Base-by-base conservation (phyloP, 2,329 filamentous ascomycete species). In the Fusarium sp. region DNA sequence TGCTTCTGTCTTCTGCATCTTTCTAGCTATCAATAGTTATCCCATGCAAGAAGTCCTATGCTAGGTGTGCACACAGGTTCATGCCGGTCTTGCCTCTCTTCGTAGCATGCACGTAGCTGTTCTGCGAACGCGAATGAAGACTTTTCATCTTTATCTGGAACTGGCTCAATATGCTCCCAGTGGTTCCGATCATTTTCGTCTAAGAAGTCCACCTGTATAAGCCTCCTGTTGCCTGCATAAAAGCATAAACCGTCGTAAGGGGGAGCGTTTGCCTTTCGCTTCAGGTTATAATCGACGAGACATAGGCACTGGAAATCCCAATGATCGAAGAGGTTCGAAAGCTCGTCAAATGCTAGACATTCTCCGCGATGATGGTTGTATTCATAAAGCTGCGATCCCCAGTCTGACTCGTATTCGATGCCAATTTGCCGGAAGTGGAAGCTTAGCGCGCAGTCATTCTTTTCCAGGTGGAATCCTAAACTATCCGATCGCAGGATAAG, bases 201-300 rank as follows among this genome's bases (percentile, higher is more conserved):
- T 0, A 1, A 11, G n/a, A 42, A 14, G 17, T 28, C 30, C 5
- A 58, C 41, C 3, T 2, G 0, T 1, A 58, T 20, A 11, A 47
- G 34, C 41, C 22, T 58, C 17, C 41, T 47, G 18, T 47, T 24
- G 7, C 15, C 20, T 13, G 41, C 41, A n/a, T 47, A 18, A 8
- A 47, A 47, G n/a, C 14, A 4, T 2, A 11, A 10, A 6, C 18
- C 12, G 3, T 24, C 13, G 30, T 8, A 32, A 18, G n/a, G 17
- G n/a, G 18, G 41, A n/a, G 41, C 8, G 8, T 36, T 17, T 22
- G 42, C 5, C 3, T 36, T 58, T 36, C 30, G 14, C 6, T 58
- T 58, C 6, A 58, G 32, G 30, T 47, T 48, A 8, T 58, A 26
- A 18, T 58, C 55, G 6, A 58, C 15, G 1, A 58, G 20, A 14